Evolutionary conservation across 768 basidiomycete species (phyloP).

Genomic region (Galerina marginata): DNA sequence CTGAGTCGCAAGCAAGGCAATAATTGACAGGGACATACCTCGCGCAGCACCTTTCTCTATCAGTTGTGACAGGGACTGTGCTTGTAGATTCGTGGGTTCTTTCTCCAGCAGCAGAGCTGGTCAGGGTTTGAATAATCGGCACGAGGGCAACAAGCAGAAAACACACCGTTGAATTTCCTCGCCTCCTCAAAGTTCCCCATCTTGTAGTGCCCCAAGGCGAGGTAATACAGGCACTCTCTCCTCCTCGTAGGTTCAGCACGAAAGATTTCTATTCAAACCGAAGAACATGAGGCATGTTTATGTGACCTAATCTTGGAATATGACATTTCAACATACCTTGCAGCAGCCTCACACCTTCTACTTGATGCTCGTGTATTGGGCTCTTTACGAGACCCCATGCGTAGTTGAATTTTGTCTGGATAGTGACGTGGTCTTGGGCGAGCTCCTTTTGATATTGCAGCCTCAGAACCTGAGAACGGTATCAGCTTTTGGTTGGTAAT

Average conservation of each 20-base stretch:
- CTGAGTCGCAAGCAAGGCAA: background rate
- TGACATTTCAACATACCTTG: constrained; percentile 63
- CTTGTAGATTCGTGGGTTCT: constrained; percentile 93
- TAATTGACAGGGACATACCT: constrained; percentile 51
- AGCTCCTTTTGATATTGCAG: constrained; percentile 90
- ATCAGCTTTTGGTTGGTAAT: background rate
- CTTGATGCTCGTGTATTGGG: constrained; percentile 82
- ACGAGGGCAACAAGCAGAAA: background rate
- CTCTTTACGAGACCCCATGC: constrained; percentile 97
- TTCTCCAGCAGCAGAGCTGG: constrained; percentile 85
- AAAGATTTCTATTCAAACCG: constrained; percentile 75
- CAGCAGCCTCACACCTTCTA: constrained; percentile 88
- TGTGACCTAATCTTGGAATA: constrained; percentile 12
- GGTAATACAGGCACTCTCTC: constrained; percentile 95
- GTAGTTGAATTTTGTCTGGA: constrained; percentile 98
- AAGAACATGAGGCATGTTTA: constrained; percentile 12
- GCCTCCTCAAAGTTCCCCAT: constrained; percentile 95
- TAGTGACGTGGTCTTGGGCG: constrained; percentile 81
- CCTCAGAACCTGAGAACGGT: constrained; percentile 68
- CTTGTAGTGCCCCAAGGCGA: constrained; percentile 96
- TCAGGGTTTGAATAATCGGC: background rate
- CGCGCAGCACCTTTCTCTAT: constrained; percentile 86
- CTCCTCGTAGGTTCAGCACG: constrained; percentile 84
- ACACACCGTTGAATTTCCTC: constrained; percentile 88
- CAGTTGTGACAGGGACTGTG: constrained; percentile 81